Base-by-base conservation (phyloP, 2,329 filamentous ascomycete genomes). In the Waltergamsia citrina region DNA sequence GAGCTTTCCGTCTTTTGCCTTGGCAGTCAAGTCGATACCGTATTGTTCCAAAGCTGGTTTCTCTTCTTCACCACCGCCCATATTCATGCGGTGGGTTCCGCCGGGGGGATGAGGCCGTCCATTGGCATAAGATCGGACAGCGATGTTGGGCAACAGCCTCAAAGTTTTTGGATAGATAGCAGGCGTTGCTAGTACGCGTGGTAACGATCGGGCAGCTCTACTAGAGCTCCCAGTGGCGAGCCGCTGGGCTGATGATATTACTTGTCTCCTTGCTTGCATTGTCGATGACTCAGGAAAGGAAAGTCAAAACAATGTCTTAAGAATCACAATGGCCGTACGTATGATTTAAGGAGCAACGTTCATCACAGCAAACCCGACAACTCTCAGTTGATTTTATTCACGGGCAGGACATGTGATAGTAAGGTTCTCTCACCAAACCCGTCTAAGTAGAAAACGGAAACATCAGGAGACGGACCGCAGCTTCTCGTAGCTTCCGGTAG, bases 71-170 rank as follows among this genome's bases (percentile, higher is more conserved):
- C 67, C 82, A 19, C 67, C 82, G 36, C 85, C 75, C 53, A 96
- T 61, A 53, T 96, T 79, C 88, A 96, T 96, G 43, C 82, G 83
- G 60, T 95, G 86, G 2, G 87, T 95, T 36, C 88, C 88, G 33
- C 90, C 90, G 0, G 90, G 87, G 2, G 87, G 88, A 43, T 92
- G 85, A 41, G 87, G 85, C 39, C 81, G 69, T 48, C 83, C 81
- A 65, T 78, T 78, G 38, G 78, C 71, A 59, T 83, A 84, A 31
- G 50, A 57, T 36, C 79, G 69, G 10, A 59, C 45, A 11, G 59
- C 45, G 25, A 56, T 45, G 8, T 52, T 52, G 4, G 71, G 65
- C 6, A 65, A 45, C 12, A 64, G 37, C 22, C 41, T 29, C 12
- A 45, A 35, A 16, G 42, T 35, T 19, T 46, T 38, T 32, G 41